Evolutionary conservation across 2,329 filamentous ascomycete genomes (phyloP).

Genomic region (Cercospora sesami): DNA sequence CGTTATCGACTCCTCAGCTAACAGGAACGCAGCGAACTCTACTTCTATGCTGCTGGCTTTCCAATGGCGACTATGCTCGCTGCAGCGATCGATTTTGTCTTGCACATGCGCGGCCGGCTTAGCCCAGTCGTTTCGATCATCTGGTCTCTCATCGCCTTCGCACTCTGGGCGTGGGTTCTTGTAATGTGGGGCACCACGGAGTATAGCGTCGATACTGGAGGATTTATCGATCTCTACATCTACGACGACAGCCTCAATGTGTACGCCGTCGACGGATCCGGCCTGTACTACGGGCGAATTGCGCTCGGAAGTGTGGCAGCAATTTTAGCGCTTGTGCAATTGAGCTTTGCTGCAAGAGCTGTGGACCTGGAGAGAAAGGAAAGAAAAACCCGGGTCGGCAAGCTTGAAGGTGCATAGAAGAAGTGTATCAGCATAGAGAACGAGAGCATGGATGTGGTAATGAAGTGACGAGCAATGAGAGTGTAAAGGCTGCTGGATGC

Average conservation of each 20-base stretch:
- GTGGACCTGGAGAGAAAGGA: slow-evolving; percentile 6
- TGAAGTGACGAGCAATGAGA: background rate
- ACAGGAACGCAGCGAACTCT: background rate
- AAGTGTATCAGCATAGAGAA: background rate
- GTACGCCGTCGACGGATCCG: background rate
- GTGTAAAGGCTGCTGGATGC: background rate
- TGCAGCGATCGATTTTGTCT: slow-evolving; percentile 8
- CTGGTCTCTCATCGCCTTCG: slow-evolving; percentile 10
- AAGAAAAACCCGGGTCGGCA: background rate
- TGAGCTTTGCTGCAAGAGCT: slow-evolving; percentile 9
- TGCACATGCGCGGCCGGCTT: slow-evolving; percentile 4
- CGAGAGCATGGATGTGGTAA: background rate
- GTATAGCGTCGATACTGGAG: background rate
- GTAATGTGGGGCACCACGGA: slow-evolving; percentile 6
- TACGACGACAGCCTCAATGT: background rate
- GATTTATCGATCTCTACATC: background rate
- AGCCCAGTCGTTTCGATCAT: slow-evolving; percentile 9
- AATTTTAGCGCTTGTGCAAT: slow-evolving; percentile 1
- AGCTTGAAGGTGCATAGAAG: background rate
- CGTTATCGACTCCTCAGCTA: background rate
- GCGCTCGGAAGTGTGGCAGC: background rate
- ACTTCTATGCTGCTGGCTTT: slow-evolving; percentile 10
- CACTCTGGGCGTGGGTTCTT: background rate
- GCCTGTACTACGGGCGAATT: background rate
- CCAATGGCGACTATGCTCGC: slow-evolving; percentile 14